phyloP scores from a whole-genome alignment of 129 eudicot species.

The Centella asiatica region DNA sequence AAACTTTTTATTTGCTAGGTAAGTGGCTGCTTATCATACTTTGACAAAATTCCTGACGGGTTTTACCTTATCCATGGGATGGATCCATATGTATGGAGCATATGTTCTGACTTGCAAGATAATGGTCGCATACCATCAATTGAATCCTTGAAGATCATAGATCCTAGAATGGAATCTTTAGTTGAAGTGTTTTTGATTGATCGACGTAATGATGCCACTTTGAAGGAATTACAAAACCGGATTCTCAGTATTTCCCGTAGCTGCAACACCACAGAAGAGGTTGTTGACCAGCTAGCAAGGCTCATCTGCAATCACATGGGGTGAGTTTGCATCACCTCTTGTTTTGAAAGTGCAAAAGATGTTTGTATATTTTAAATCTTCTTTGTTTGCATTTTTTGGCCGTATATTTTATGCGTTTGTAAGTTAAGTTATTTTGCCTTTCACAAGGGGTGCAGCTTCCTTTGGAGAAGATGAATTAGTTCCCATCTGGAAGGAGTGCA shows the following conservation, averaged over 20 bases:
- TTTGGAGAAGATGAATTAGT: constrained; percentile 55
- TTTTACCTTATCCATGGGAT: constrained; percentile 82
- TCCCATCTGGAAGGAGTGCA: constrained; percentile 64
- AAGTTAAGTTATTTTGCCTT: constrained; percentile 23
- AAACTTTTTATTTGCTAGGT: constrained; percentile 52
- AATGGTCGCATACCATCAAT: constrained; percentile 83
- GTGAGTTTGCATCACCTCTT: constrained; percentile 36
- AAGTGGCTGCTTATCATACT: constrained; percentile 85
- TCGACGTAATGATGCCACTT: constrained; percentile 50
- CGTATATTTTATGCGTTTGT: not conserved
- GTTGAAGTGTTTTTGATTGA: constrained; percentile 68
- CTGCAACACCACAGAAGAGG: constrained; percentile 54
- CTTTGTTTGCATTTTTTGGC: not conserved
- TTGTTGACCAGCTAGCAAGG: constrained; percentile 84
- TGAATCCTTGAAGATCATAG: constrained; percentile 64
- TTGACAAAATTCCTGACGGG: constrained; percentile 76
- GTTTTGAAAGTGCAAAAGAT: not conserved
- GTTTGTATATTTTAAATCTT: constrained; percentile 2
- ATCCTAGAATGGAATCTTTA: constrained; percentile 43
- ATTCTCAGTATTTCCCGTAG: constrained; percentile 36
- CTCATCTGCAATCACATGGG: constrained; percentile 72
- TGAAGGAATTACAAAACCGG: constrained; percentile 63
- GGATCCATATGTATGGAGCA: constrained; percentile 88
- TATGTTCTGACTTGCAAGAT: constrained; percentile 69
- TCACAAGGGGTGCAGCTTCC: constrained; percentile 63